Evolutionary conservation across 2,329 filamentous ascomycete species (phyloP).

Genomic region (Epichloe gansuensis): DNA sequence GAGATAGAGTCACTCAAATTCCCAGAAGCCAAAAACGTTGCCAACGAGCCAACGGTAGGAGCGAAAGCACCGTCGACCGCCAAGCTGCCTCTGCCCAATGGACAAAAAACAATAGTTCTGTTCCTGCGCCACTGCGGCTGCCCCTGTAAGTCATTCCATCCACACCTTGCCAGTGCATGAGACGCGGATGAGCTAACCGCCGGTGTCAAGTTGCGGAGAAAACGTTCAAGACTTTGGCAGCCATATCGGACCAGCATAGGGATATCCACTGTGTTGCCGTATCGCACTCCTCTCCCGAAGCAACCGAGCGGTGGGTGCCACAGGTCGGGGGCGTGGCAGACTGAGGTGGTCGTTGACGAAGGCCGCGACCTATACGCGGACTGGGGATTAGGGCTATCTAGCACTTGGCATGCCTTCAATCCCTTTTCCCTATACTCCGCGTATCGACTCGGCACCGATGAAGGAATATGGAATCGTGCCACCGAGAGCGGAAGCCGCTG

Average conservation of each 20-base stretch:
- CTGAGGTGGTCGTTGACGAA: conserved; percentile 48
- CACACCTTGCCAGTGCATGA: not conserved
- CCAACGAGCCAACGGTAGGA: conserved; percentile 38
- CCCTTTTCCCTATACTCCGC: conserved; percentile 45
- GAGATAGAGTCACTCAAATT: conserved; percentile 31
- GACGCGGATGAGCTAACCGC: not conserved
- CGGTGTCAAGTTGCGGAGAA: conserved; percentile 50
- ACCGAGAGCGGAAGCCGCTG: conserved; percentile 56
- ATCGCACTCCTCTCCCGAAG: conserved; percentile 42
- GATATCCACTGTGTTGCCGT: conserved; percentile 47
- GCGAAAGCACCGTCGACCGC: conserved; percentile 41
- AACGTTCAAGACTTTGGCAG: conserved; percentile 43
- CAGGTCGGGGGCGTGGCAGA: conserved; percentile 43
- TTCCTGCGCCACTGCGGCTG: conserved; percentile 66
- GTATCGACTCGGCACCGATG: conserved; percentile 44
- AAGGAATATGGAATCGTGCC: conserved; percentile 54
- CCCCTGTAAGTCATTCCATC: conserved; percentile 42
- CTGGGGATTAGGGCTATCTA: conserved; percentile 53
- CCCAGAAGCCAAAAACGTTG: conserved; percentile 29
- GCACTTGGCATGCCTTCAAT: conserved; percentile 50
- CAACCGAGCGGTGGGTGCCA: conserved; percentile 46
- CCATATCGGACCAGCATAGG: conserved; percentile 36
- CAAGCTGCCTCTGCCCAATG: conserved; percentile 38
- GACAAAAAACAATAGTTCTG: conserved; percentile 47
- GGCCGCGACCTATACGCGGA: conserved; percentile 47